Evolutionary conservation across 2,329 filamentous ascomycete species (phyloP).

Genomic region (Dactylonectria macrodidyma): DNA sequence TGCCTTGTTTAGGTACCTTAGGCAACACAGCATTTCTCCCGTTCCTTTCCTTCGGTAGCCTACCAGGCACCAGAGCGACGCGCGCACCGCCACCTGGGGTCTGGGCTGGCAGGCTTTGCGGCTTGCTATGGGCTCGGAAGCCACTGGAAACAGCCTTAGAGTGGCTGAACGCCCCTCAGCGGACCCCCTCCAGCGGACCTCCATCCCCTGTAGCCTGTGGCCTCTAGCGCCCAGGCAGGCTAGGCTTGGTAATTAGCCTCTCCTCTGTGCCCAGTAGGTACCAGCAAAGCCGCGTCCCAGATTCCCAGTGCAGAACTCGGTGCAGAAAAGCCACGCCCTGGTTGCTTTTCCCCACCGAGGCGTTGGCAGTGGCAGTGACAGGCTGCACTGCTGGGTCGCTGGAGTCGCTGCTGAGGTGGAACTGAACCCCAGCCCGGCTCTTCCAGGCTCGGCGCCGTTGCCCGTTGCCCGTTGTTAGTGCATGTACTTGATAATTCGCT

Average conservation of each 20-base stretch:
- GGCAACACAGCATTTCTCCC: not conserved
- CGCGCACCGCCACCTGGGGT: slow-evolving; percentile 23
- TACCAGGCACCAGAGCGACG: slow-evolving; percentile 8
- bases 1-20: not conserved
- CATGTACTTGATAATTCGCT: no score
- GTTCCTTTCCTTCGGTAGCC: no score
- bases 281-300: not conserved
- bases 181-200: no score
- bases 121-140: not conserved
- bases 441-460: slow-evolving; percentile 12
- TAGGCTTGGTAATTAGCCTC: slow-evolving; percentile 30
- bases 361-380: no score
- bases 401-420: not conserved
- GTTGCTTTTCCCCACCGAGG: slow-evolving; percentile 10
- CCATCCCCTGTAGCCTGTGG: not conserved
- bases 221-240: slow-evolving; percentile 15
- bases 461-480: slow-evolving; percentile 19
- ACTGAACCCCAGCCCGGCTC: slow-evolving; percentile 8
- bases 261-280: slow-evolving; percentile 8
- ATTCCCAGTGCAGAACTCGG: no score
- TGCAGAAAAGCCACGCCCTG: not conserved
- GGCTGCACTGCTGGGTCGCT: no score
- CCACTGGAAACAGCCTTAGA: slow-evolving; percentile 5
- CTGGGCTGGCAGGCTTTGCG: not conserved
- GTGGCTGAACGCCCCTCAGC: slow-evolving; percentile 20